Conservation (phyloP, 2,329 filamentous ascomycete species). For the Diaporthe batatas region DNA sequence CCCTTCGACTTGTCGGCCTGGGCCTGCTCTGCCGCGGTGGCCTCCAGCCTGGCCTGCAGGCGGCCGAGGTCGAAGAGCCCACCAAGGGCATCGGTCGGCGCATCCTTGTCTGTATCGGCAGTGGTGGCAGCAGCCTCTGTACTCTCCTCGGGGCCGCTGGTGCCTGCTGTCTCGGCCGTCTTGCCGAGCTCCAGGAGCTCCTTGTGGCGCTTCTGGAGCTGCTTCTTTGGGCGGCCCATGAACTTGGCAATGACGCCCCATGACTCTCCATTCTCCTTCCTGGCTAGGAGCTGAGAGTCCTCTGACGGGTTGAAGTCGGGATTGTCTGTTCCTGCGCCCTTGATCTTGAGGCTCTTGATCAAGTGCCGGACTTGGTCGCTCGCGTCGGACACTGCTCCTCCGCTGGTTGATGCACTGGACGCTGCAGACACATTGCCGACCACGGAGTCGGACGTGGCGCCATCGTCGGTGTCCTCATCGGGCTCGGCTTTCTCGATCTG, state of each 20-base stretch:
- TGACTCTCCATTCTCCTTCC: slow-evolving; percentile 42
- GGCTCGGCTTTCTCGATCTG: background rate
- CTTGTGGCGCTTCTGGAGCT: slow-evolving; percentile 9
- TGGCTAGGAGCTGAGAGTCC: slow-evolving; percentile 43
- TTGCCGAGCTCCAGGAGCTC: slow-evolving; percentile 27
- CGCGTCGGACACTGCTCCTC: slow-evolving; percentile 6
- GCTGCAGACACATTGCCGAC: background rate
- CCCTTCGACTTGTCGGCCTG: slow-evolving; percentile 9
- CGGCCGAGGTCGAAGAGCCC: slow-evolving; percentile 26
- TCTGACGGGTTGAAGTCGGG: slow-evolving; percentile 43
- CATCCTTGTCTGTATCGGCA: slow-evolving; percentile 11
- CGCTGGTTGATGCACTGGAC: background rate
- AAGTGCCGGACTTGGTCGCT: slow-evolving; percentile 33
- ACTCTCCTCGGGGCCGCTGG: slow-evolving; percentile 8
- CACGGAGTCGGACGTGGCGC: background rate
- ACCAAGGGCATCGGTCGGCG: background rate
- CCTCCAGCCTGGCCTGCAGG: slow-evolving; percentile 23
- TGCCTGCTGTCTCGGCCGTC: slow-evolving; percentile 33
- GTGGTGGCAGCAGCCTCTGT: slow-evolving; percentile 23
- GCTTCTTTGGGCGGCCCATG: slow-evolving; percentile 30
- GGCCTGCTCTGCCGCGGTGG: slow-evolving; percentile 24
- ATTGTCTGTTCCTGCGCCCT: slow-evolving; percentile 32
- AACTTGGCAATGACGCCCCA: background rate
- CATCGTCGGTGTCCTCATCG: background rate
- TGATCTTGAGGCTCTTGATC: slow-evolving; percentile 37